Conservation (phyloP, 1,284 basidiomycete species). For the Marasmius oreades region DNA sequence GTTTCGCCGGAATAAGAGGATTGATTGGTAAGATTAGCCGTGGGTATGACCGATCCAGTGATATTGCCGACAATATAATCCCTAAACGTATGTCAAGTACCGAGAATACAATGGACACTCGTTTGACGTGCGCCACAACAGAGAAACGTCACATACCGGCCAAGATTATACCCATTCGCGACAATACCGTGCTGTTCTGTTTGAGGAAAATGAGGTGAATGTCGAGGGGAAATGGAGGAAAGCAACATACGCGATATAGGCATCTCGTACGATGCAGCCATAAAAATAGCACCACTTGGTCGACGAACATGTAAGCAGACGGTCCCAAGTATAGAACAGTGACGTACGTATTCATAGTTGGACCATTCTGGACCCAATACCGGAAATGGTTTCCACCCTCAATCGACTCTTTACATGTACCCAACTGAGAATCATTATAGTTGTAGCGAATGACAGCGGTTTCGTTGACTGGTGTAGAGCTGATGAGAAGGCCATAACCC, state of each 20-base stretch:
- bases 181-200: constrained; percentile 39
- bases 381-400: constrained; percentile 89
- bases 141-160: constrained; percentile 28
- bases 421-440: constrained; percentile 72
- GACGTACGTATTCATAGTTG: constrained; percentile 50
- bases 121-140: not conserved
- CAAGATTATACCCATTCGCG: constrained; percentile 45
- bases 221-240: constrained; percentile 1
- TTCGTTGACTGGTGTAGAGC: constrained; percentile 58
- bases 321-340: not conserved
- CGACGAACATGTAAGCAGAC: constrained; percentile 4
- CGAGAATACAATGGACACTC: not conserved
- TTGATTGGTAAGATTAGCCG: constrained; percentile 52
- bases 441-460: constrained; percentile 78
- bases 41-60: constrained; percentile 54
- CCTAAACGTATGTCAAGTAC: constrained; percentile 28
- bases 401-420: constrained; percentile 83
- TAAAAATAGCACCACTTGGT: constrained; percentile 73
- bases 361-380: constrained; percentile 83
- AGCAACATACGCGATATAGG: constrained; percentile 48
- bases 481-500: not conserved
- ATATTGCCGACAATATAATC: constrained; percentile 85
- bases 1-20: constrained; percentile 58
- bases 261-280: constrained; percentile 78
- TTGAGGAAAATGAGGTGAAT: constrained; percentile 20